These are phyloP conservation scores for Starmerella cellae DNA, from an alignment of 805 yeast genomes.

Conservation along the genomic window DNA sequence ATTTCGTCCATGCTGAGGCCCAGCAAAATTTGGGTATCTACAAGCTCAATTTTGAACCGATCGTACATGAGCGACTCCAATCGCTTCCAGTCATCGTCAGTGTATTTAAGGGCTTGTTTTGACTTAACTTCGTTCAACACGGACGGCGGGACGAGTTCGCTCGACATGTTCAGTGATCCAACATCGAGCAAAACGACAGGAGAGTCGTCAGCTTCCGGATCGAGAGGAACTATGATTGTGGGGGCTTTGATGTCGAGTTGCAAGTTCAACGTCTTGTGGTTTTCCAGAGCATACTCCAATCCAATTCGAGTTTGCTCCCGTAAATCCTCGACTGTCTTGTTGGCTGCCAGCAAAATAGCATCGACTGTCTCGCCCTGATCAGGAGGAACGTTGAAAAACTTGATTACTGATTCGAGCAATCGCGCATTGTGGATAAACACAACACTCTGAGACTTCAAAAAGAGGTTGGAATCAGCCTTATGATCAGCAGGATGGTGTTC, in stretches of 20 bases:
- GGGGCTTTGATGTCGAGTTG: slow-evolving; percentile 91
- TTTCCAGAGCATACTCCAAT: slow-evolving; percentile 81
- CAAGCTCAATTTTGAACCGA: slow-evolving; percentile 58
- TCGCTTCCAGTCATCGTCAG: slow-evolving; percentile 58
- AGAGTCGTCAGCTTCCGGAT: slow-evolving; percentile 57
- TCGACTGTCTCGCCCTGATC: slow-evolving; percentile 78
- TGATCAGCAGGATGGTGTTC: slow-evolving; percentile 80
- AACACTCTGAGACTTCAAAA: slow-evolving; percentile 69
- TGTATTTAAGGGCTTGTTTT: slow-evolving; percentile 42
- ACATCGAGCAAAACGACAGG: slow-evolving; percentile 91
- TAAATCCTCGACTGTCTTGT: slow-evolving; percentile 81
- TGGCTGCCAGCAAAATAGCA: slow-evolving; percentile 87
- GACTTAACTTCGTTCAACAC: slow-evolving; percentile 53
- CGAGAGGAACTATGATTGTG: slow-evolving; percentile 69
- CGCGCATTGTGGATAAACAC: slow-evolving; percentile 80
- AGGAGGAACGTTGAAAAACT: slow-evolving; percentile 77
- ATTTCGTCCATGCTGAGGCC: slow-evolving; percentile 52
- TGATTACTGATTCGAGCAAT: slow-evolving; percentile 59
- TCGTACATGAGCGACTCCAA: slow-evolving; percentile 79
- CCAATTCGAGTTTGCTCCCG: slow-evolving; percentile 85
- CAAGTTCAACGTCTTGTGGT: slow-evolving; percentile 79
- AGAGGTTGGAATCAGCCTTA: slow-evolving; percentile 64
- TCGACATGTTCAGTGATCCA: slow-evolving; percentile 75
- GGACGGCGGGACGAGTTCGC: slow-evolving; percentile 49
- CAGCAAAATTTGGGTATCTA: slow-evolving; percentile 77